Evolutionary conservation across 192 early-diverging fungal genomes (phyloP), one percentile per base, ranked within the genome.

Genomic region (Physocladia obscura): DNA sequence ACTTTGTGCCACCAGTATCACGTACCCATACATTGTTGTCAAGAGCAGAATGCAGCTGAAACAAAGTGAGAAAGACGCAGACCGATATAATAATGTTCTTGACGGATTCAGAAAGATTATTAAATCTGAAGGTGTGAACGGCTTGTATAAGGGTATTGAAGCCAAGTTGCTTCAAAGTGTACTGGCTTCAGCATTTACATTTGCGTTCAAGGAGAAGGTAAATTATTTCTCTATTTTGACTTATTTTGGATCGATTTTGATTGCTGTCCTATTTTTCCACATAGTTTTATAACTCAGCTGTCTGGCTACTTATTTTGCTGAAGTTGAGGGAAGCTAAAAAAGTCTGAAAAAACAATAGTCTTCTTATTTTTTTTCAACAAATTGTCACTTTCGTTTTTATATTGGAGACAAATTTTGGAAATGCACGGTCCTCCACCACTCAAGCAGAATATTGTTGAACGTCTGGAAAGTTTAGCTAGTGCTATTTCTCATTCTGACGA

Each of bases 1-100:
- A 83, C 82, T 99, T 22, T 87, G 87, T 57, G 97, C 97, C 32
- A 99, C 97, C 44, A 83, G 83, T 74, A 89, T 94, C 64, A 99
- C 97, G 21, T 99, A 98, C 73, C 97, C 97, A 55, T 99, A 99
- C 81, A 97, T 98, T 73, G 90, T 99, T 65, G 85, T 98, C 64
- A 99, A 99, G 82, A 91, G 91, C 36, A 91, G 97, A 38, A 99
- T 99, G 97, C 97, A 99, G 77, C 81, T 97, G 63, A 90, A 91
- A 76, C 91, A 96, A 76, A 84, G 87, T 57, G 87, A 84, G 74
- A 59, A 75, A 32, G 90, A 92, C 68, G 81, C 76, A 70, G 79
- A 81, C 69, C 83, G 89, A 38, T 97, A 99, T 80, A 79, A 71
- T 50, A 93, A 89, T 26, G 86, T 94, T 52, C 57, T 89, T 57